Evolutionary conservation across 2,329 filamentous ascomycete species (phyloP), one percentile per base, ranked within the genome.

Genomic region (Alternaria ventricosa): DNA sequence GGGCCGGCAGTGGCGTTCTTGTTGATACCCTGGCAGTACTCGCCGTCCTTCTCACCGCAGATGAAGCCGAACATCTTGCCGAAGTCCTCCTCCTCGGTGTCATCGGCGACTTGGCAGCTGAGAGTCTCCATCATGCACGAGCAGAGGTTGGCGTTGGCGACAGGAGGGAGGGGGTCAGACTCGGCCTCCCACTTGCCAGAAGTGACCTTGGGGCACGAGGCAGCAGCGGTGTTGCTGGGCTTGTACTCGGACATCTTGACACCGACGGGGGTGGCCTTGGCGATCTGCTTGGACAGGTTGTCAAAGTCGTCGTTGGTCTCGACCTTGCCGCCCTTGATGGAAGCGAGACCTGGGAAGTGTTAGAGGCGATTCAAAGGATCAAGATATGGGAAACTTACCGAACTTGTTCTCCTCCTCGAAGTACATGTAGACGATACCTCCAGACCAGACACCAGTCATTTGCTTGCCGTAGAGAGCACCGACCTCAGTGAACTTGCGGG

Each of bases 391-490:
- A 23, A 20, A 74, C 84, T 71, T 82, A 90, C 91, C 96, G 77
- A 93, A 99, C 79, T 97, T 85, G 84, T 98, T 98, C 64, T 80
- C 84, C 81, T 97, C 94, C 84, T 97, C 87, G 84, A 94, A 95
- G 86, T 96, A 99, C 93, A 97, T 97, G 88, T 98, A 99, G 79
- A 98, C 94, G 71, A 99, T 97, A 82, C 95, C 96, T 73, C 96
- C 96, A 60, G 92, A 96, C 89, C 96, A 96, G 76, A 97, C 93
- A 10, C 82, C 81, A 27, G 89, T 92, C 96, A 99, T 99, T 64
- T 94, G 79, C 63, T 85, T 78, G 57, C 90, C 89, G 83, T 92
- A 99, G 10, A 99, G 88, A 57, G 92, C 90, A 47, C 83, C 85
- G 46, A 97, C 94, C 80, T 99, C 96, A 64, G 92, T 88, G 84